These are phyloP conservation scores for Fomitopsis palustris DNA, from an alignment of 1,284 basidiomycete genomes.

Conservation along the genomic window DNA sequence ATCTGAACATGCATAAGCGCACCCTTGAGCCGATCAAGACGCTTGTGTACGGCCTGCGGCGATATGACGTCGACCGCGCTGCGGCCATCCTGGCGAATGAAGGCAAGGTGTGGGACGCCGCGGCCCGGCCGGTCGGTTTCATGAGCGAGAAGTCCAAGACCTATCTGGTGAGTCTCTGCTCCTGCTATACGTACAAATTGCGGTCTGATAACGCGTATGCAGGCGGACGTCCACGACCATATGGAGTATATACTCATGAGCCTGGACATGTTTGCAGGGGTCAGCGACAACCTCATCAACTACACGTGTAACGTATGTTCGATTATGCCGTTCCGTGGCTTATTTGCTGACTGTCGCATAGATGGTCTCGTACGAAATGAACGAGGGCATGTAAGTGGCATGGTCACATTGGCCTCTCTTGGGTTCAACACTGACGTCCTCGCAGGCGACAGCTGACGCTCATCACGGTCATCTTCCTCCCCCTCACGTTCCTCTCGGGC, in stretches of 20 bases:
- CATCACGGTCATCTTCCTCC: constrained; percentile 67
- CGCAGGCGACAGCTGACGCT: constrained; percentile 52
- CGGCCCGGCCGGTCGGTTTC: constrained; percentile 45
- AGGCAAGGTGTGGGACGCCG: neutral
- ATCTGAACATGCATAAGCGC: constrained; percentile 66
- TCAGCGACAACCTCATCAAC: constrained; percentile 66
- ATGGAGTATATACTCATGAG: constrained; percentile 65
- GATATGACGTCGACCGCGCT: constrained; percentile 63
- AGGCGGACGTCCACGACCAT: constrained; percentile 70
- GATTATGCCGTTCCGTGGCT: neutral
- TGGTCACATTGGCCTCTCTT: neutral
- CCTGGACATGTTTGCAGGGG: constrained; percentile 66
- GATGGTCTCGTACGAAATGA: constrained; percentile 71
- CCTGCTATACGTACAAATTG: neutral
- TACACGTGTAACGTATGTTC: constrained; percentile 58
- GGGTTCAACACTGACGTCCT: neutral
- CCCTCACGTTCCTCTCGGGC: constrained; percentile 65
- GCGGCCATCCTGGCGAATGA: constrained; percentile 39
- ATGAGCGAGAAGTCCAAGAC: constrained; percentile 68
- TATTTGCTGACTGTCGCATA: constrained; percentile 22
- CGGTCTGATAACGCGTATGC: neutral
- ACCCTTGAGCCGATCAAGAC: constrained; percentile 67
- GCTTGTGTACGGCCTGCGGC: constrained; percentile 60
- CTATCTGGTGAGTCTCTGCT: constrained; percentile 45
- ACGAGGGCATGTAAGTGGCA: constrained; percentile 55